A percentile compares a stretch with the other conserved stretches of the same genome.
phyloP scores from a whole-genome alignment of 805 yeast species.

The Teunomyces cretensis region DNA sequence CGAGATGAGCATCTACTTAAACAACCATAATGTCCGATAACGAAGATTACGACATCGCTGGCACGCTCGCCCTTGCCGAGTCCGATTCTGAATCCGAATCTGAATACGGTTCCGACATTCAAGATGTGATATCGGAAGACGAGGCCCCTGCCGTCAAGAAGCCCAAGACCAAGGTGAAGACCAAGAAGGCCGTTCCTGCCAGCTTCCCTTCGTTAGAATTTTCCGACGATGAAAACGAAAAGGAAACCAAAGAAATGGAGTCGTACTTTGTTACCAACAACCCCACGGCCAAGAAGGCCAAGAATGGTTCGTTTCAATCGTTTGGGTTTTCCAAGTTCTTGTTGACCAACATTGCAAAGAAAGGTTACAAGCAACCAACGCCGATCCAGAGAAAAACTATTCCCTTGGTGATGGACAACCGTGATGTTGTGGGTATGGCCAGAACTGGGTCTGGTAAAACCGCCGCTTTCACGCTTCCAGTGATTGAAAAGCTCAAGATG shows the following conservation, averaged over 20 bases:
- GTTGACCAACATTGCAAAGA: slow-evolving; percentile 66
- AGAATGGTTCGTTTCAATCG: slow-evolving; percentile 82
- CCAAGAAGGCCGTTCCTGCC: no score
- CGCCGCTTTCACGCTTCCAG: slow-evolving; percentile 91
- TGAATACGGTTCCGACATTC: slow-evolving; percentile 37
- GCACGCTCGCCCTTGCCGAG: slow-evolving; percentile 48
- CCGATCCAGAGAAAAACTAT: slow-evolving; percentile 97
- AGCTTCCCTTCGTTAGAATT: slow-evolving; percentile 50
- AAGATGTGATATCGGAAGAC: slow-evolving; percentile 55
- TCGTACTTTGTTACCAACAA: slow-evolving; percentile 42
- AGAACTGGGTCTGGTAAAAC: slow-evolving; percentile 99
- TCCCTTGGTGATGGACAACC: slow-evolving; percentile 79
- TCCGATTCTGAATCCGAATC: slow-evolving; percentile 28
- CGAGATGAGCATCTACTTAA: slow-evolving; percentile 7
- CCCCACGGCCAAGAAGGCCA: slow-evolving; percentile 55
- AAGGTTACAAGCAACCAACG: slow-evolving; percentile 93
- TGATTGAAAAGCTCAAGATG: slow-evolving; percentile 77
- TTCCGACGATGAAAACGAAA: slow-evolving; percentile 40
- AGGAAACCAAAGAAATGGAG: slow-evolving; percentile 26
- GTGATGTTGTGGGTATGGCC: slow-evolving; percentile 99
- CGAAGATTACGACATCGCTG: slow-evolving; percentile 63
- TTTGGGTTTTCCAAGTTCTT: slow-evolving; percentile 81
- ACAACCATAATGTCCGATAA: slow-evolving; percentile 30
- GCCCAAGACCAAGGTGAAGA: slow-evolving; percentile 16
- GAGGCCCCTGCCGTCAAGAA: slow-evolving; percentile 31